These are phyloP conservation scores for Butyriboletus loyo DNA, from an alignment of 768 basidiomycete genomes.

Conservation along the genomic window DNA sequence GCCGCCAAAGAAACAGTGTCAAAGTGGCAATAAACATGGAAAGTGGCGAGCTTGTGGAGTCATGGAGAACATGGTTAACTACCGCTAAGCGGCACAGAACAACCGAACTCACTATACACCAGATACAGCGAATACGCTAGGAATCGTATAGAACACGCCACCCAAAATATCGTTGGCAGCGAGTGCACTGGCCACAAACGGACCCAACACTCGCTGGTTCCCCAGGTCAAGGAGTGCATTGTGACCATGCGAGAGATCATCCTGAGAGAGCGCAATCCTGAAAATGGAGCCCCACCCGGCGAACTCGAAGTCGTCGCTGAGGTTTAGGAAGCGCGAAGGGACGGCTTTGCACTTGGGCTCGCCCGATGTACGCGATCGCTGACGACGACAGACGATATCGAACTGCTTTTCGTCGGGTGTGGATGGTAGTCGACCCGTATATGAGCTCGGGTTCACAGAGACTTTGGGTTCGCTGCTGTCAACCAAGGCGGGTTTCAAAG, in stretches of 20 bases:
- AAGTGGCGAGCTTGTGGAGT: conserved; percentile 56
- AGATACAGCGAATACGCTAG: conserved; percentile 57
- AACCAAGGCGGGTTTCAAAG: background rate
- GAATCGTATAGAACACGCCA: conserved; percentile 67
- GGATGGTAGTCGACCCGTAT: conserved; percentile 29
- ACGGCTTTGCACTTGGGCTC: conserved; percentile 37
- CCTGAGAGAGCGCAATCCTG: conserved; percentile 42
- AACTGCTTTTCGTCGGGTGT: conserved; percentile 49
- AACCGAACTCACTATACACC: conserved; percentile 54
- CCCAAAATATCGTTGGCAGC: conserved; percentile 68
- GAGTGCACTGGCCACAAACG: conserved; percentile 62
- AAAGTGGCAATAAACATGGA: conserved; percentile 61
- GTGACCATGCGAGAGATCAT: conserved; percentile 40
- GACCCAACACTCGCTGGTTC: conserved; percentile 49
- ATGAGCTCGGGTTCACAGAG: background rate
- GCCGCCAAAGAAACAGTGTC: conserved; percentile 67
- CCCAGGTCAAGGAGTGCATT: conserved; percentile 28
- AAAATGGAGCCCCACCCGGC: conserved; percentile 65
- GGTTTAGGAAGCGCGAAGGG: conserved; percentile 61
- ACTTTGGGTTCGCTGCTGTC: background rate
- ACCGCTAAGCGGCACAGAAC: background rate
- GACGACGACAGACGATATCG: conserved; percentile 58
- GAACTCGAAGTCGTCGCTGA: conserved; percentile 66
- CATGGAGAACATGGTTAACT: background rate
- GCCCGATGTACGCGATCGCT: conserved; percentile 47